Conservation (phyloP, 2,329 filamentous ascomycete genomes). For the Neofusicoccum ribis region DNA sequence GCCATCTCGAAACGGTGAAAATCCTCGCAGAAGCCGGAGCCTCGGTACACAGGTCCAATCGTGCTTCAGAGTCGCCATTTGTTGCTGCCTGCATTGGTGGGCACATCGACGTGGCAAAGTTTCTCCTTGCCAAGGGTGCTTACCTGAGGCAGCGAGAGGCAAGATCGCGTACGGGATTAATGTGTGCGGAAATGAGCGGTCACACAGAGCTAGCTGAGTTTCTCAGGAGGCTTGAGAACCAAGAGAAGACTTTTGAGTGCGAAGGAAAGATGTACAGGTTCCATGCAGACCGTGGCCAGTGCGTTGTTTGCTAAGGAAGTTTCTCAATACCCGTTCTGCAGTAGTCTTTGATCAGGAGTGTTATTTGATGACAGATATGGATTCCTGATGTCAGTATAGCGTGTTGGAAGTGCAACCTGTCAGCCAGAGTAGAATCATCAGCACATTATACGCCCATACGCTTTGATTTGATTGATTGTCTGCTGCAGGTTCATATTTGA, state of each 20-base stretch:
- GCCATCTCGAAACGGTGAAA: slow-evolving; percentile 9
- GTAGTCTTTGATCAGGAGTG: no score
- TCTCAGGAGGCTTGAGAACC: not conserved
- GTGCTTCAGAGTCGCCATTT: not conserved
- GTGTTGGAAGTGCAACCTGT: no score
- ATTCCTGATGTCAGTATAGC: no score
- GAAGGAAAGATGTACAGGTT: not conserved
- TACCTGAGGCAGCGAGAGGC: not conserved
- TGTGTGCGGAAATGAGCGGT: not conserved
- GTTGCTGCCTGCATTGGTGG: not conserved
- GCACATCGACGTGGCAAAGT: not conserved
- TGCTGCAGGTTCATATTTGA: no score
- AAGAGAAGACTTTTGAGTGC: not conserved
- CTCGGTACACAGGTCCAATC: not conserved
- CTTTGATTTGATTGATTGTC: no score
- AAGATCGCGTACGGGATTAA: not conserved
- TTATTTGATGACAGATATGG: no score
- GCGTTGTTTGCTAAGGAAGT: not conserved
- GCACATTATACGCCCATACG: no score
- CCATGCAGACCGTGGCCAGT: not conserved
- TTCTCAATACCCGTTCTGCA: no score
- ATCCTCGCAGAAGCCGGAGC: not conserved
- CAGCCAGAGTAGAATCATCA: no score
- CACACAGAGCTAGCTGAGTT: not conserved
- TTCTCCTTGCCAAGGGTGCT: not conserved